phyloP scores from a whole-genome alignment of 2,329 filamentous ascomycete species.

The Chalaropsis ovoidea region DNA sequence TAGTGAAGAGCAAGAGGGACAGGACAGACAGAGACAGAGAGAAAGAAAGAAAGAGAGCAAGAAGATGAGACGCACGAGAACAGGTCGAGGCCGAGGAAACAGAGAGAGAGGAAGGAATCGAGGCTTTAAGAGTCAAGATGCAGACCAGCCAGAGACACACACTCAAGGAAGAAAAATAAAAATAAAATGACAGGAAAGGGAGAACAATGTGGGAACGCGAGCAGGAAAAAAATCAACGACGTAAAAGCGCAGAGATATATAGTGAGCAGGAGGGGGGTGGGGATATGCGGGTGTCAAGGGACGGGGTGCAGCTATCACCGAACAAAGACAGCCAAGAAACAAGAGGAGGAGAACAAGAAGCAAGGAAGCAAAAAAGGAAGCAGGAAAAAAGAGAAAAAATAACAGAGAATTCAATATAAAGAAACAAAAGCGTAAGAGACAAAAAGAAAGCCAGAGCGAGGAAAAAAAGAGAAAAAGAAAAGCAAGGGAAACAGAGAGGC shows the following conservation, averaged over 20 bases:
- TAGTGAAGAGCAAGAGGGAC: neutral
- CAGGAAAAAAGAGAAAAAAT: neutral
- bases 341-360: neutral
- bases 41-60: neutral
- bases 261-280: neutral
- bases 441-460: neutral
- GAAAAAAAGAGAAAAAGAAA: neutral
- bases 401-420: too few species aligned
- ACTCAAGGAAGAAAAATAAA: neutral
- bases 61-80: neutral
- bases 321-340: neutral
- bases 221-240: neutral
- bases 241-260: neutral
- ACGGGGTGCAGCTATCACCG: neutral
- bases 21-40: neutral
- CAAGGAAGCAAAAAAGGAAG: neutral
- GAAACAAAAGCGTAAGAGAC: too few species aligned
- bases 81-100: neutral
- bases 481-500: neutral
- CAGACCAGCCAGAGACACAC: neutral
- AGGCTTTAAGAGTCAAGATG: neutral
- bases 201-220: neutral
- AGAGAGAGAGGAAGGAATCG: neutral
- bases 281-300: constrained; percentile 3
- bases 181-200: neutral